Base-by-base conservation (phyloP, 176 grass and related monocot genomes). In the Carex cristatella region DNA sequence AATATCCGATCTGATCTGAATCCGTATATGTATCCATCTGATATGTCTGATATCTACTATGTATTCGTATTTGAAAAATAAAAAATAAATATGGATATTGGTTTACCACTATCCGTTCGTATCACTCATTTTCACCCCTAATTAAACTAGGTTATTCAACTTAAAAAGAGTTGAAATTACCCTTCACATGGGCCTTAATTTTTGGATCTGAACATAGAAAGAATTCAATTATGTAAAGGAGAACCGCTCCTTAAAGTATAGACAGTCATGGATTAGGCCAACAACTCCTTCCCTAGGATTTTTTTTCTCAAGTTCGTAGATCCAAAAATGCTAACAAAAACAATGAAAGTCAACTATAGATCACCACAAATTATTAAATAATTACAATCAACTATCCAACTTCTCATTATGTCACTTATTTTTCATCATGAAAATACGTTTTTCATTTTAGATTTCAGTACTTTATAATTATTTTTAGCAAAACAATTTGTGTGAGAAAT, bases 191-290 rank as follows among this genome's bases (percentile, higher is more conserved):
- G 37, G n/a, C 61, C 81, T 31, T 64, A 30, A 66, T 55, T 67
- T 83, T 66, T 83, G 81, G 81, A 83, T 83, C 81, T 69, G 19
- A 83, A 68, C 81, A 69, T 37, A 44, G 10, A 15, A 15, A 69
- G 12, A 83, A 10, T 67, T 83, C 5, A 67, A 83, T 67, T 69
- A 70, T 78, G 28, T 14, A 56, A 78, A 30, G 49, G 48, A 57
- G 2, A 57, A 78, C 23, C 73, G 13, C 19, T 56, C 71, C 46
- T 31, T 56, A 77, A 78, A 78, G 19, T 13, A 56, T 56, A 68
- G 61, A 68, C 16, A 54, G 23, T 66, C 31, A 68, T 66, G 38
- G 62, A 55, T 83, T 83, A 83, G 81, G 81, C 81, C 81, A 83
- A 83, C 81, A 30, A 83, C 81, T 82, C 38, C 40, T 54, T 69